Percentiles rank a stretch among this genome's conserved stretches.
Conservation (phyloP, 768 basidiomycete genomes). For the Lactarius hatsudake region DNA sequence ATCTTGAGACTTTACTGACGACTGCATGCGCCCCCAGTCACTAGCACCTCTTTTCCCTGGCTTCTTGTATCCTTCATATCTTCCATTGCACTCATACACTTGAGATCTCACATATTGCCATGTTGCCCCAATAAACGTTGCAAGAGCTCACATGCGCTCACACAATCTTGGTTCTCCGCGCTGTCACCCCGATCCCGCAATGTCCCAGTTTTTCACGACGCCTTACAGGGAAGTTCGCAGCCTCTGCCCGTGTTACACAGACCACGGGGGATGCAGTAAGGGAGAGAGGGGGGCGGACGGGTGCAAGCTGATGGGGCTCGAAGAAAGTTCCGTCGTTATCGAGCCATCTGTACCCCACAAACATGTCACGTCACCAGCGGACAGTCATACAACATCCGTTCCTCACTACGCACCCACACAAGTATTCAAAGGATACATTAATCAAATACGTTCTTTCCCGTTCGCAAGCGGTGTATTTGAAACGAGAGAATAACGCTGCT, state of each 20-base stretch:
- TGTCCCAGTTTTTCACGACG: too few relatives aligned
- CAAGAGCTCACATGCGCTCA: too few relatives aligned
- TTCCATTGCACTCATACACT: too few relatives aligned
- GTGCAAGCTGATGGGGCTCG: not conserved
- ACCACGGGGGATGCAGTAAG: not conserved
- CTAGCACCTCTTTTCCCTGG: too few relatives aligned
- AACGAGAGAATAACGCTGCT: not conserved
- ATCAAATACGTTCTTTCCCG: conserved; percentile 4
- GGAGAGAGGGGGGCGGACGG: not conserved
- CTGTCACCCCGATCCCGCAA: too few relatives aligned
- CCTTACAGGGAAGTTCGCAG: not conserved
- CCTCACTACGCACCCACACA: not conserved
- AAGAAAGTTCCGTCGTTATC: not conserved
- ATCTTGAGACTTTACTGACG: not conserved
- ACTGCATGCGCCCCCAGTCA: too few relatives aligned
- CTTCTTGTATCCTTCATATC: too few relatives aligned
- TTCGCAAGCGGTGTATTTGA: not conserved
- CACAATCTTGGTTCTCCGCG: too few relatives aligned
- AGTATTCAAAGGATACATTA: not conserved
- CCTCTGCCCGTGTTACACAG: not conserved
- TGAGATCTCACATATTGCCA: too few relatives aligned
- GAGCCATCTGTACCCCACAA: not conserved
- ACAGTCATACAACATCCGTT: not conserved
- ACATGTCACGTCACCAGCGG: not conserved
- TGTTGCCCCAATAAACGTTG: too few relatives aligned